Conservation (phyloP, 495 filamentous ascomycete species). For the Podospora didyma region DNA sequence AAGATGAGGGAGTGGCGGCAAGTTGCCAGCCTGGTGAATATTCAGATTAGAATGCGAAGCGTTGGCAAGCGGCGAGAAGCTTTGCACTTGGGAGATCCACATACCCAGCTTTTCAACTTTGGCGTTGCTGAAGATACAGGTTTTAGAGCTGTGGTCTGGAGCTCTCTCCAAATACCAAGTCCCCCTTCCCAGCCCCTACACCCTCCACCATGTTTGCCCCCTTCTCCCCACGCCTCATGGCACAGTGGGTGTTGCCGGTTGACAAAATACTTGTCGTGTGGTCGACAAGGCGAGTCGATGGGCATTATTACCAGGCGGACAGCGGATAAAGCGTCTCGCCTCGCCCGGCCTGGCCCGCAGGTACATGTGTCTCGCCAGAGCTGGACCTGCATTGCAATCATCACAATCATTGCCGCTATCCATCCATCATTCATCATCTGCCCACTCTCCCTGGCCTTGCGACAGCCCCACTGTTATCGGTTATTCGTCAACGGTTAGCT, state of each 20-base stretch:
- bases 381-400: slow-evolving; percentile 2
- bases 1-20: too few relatives aligned
- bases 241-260: neutral
- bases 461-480: neutral
- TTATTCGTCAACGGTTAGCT: slow-evolving; percentile 11
- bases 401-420: slow-evolving; percentile 5
- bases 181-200: neutral
- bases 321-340: slow-evolving; percentile 10
- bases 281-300: neutral
- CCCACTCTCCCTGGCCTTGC: neutral
- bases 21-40: too few relatives aligned
- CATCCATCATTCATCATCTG: too few relatives aligned
- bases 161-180: neutral
- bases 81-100: too few relatives aligned
- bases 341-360: too few relatives aligned
- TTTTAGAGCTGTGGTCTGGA: too few relatives aligned
- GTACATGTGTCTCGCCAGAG: neutral
- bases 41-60: too few relatives aligned
- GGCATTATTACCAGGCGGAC: neutral
- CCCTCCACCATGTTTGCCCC: neutral
- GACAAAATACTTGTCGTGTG: neutral
- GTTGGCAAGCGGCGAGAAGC: too few relatives aligned
- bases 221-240: neutral
- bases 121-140: too few relatives aligned
- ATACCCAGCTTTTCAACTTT: too few relatives aligned